A percentile compares a stretch with the other conserved stretches of the same genome.
These are phyloP conservation scores for Ogataea salicorniae DNA, from an alignment of 805 yeast species.

Conservation along the genomic window DNA sequence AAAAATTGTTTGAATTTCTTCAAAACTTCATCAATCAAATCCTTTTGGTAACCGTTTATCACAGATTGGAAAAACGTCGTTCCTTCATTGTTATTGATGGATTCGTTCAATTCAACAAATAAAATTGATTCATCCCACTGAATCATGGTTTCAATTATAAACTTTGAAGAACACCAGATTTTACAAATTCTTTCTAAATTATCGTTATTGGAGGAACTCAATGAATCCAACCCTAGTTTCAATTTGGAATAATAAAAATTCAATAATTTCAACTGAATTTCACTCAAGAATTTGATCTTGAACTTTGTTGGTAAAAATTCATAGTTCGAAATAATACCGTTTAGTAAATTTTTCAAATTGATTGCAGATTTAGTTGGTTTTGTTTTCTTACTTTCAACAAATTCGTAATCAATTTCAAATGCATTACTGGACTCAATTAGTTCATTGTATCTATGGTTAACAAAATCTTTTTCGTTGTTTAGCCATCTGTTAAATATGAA, in stretches of 20 bases:
- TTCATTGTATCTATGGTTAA: constrained; percentile 46
- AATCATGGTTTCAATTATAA: constrained; percentile 33
- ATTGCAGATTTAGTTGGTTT: constrained; percentile 63
- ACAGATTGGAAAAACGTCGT: constrained; percentile 42
- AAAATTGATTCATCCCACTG: constrained; percentile 39
- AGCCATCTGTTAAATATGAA: constrained; percentile 44
- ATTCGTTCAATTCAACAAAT: constrained; percentile 39
- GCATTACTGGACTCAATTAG: constrained; percentile 45
- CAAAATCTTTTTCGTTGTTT: constrained; percentile 45
- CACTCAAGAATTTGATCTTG: constrained; percentile 51
- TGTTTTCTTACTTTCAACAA: constrained; percentile 35
- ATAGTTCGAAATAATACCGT: constrained; percentile 52
- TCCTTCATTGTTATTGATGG: constrained; percentile 21
- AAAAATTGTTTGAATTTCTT: constrained; percentile 28
- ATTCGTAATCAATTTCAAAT: constrained; percentile 56
- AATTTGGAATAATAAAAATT: constrained; percentile 46
- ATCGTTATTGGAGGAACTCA: constrained; percentile 29
- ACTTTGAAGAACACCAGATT: constrained; percentile 34
- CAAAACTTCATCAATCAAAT: constrained; percentile 27
- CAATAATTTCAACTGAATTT: constrained; percentile 52
- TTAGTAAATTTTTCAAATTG: constrained; percentile 50
- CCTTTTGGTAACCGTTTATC: constrained; percentile 31
- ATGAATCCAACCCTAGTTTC: constrained; percentile 36
- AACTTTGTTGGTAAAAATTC: constrained; percentile 45
- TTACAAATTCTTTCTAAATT: constrained; percentile 37